A percentile compares a stretch with the other conserved stretches of the same genome.
These are phyloP conservation scores for Penicillium sp. DNA, from an alignment of 2,329 filamentous ascomycete species.

Conservation along the genomic window DNA sequence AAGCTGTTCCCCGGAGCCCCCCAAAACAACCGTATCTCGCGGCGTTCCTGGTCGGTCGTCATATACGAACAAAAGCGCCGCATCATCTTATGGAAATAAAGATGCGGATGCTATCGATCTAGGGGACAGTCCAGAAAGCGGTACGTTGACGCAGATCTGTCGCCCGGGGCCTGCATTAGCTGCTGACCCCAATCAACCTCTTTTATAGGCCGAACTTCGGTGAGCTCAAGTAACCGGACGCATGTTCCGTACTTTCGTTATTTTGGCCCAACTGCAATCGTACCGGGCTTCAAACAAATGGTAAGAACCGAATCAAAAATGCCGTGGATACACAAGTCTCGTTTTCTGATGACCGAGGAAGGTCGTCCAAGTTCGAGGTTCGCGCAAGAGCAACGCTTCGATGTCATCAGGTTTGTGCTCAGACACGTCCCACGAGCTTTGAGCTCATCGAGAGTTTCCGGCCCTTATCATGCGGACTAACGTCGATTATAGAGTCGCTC, in stretches of 20 bases:
- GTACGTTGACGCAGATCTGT: constrained; percentile 21
- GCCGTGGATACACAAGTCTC: no score
- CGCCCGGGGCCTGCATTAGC: not conserved
- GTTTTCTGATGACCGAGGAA: constrained; percentile 48
- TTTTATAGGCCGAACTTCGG: constrained; percentile 30
- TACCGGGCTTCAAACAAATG: constrained; percentile 90
- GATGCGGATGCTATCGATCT: constrained; percentile 21
- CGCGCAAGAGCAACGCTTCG: constrained; percentile 36
- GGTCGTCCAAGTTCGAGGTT: constrained; percentile 53
- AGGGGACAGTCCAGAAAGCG: constrained; percentile 33
- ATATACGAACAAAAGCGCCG: no score
- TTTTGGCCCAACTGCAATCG: constrained; percentile 84
- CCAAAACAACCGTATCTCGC: constrained; percentile 4
- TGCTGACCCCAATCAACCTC: constrained; percentile 5
- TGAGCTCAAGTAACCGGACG: constrained; percentile 33
- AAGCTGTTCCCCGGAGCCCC: constrained; percentile 25
- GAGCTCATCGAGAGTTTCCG: no score
- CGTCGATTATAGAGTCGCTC: constrained; percentile 25
- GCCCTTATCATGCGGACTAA: no score
- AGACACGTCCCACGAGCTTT: no score
- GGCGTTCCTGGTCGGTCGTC: constrained; percentile 9
- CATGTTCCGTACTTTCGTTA: constrained; percentile 81
- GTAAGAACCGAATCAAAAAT: constrained; percentile 38
- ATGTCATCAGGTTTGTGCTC: constrained; percentile 32
- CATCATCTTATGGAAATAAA: constrained; percentile 5